Evolutionary conservation across 2,329 filamentous ascomycete species (phyloP), one percentile per base, ranked within the genome.

Genomic region (Apiospora saccharicola): DNA sequence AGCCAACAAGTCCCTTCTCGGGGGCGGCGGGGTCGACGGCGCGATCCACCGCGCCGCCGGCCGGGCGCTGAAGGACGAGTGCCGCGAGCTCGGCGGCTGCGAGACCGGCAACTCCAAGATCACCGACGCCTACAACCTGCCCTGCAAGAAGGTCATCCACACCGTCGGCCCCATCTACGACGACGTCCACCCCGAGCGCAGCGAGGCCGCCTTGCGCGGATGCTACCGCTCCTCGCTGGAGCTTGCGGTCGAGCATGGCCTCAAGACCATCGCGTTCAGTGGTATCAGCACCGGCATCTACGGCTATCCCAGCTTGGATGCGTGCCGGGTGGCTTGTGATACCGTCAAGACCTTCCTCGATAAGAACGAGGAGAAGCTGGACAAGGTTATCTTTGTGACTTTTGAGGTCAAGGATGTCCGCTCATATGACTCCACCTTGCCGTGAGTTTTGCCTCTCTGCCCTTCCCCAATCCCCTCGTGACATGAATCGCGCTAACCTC

Each of bases 251-350:
- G 82, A 90, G 70, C 87, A 92, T 71, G 87, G 86, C 1, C 88
- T 93, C 77, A 89, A 87, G 79, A 94, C 89, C 67, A 87, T 98
- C 71, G 96, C 94, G 0, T 98, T 99, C 77, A 90, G 92, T 53
- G 92, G 90, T 26, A 88, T 98, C 73, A 97, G 95, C 79, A 98
- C 96, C 0, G 96, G 96, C 0, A 82, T 98, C 1, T 98, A 98
- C 79, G 94, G 94, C 0, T 98, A 97, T 79, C 96, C 96, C 0
- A 93, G 90, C 76, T 75, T 79, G 0, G 88, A 91, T 53, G 96
- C 96, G 0, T 94, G 94, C 0, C 81, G 86, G n/a, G 87, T 92
- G 13, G 96, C 94, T 1, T 87, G 93, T 70, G 84, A 87, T 44
- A 82, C 88, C 0, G 87, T 91, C 13, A 86, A 87, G 71, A 79